Evolutionary conservation across 2,329 filamentous ascomycete genomes (phyloP).

Genomic region (Apiospora phragmitis): DNA sequence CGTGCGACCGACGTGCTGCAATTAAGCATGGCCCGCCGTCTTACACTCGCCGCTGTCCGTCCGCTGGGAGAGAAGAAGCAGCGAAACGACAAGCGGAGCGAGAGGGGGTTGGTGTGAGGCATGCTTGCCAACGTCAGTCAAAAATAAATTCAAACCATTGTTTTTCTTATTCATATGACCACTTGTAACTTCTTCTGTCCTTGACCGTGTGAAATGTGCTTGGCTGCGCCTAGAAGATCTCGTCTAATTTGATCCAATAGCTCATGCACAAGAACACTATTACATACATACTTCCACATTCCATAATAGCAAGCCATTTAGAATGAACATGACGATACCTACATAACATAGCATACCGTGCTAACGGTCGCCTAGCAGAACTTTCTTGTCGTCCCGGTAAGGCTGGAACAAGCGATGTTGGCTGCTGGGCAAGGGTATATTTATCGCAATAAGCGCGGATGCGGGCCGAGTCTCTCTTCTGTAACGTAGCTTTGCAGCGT

Average conservation of each 20-base stretch:
- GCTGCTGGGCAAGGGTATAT: neutral
- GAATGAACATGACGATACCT: neutral
- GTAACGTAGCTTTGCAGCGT: neutral
- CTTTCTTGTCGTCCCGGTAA: neutral
- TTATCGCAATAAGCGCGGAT: neutral
- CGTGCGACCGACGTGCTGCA: neutral
- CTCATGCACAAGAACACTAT: no score
- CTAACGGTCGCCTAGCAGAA: neutral
- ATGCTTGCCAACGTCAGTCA: slow-evolving; percentile 2
- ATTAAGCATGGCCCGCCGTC: neutral
- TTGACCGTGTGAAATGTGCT: neutral
- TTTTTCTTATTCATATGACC: neutral
- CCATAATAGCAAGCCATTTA: neutral
- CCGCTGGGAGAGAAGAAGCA: neutral
- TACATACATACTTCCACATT: neutral
- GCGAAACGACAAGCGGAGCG: neutral
- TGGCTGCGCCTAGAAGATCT: neutral
- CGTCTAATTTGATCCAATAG: neutral
- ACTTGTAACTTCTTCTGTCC: neutral
- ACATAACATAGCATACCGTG: neutral
- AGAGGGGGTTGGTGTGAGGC: neutral
- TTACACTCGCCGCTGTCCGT: neutral
- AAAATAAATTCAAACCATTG: neutral
- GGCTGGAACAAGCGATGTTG: neutral
- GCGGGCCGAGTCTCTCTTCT: neutral